Base-by-base conservation (phyloP, 805 yeast species). In the Saturnispora serradocipensis region DNA sequence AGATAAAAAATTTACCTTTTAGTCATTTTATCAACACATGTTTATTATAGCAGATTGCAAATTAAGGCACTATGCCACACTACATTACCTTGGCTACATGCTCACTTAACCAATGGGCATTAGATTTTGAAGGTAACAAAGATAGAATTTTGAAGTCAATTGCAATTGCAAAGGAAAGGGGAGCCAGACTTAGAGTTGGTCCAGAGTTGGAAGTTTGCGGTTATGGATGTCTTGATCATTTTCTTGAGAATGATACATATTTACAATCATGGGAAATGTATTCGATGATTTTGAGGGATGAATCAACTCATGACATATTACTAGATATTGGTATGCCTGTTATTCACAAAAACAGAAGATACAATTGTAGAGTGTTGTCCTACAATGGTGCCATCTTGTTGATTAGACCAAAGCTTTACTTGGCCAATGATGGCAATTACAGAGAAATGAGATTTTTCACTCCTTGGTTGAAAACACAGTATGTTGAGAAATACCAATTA, bases 401-500 rank as follows among this genome's bases (percentile, higher is more conserved):
- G 58, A 91, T 93, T 58, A 79, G 98, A 60, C 99, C 99, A 16
- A 93, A 93, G 65, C 63, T 93, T 44, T 84, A 89, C 78, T 75
- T 93, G 48, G 98, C 98, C 16, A 95, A 93, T 64, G 99, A 93
- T 70, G 99, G 99, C 0, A 93, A 93, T 65, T 93, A 95, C 70
- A 79, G 99, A 48, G 99, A 93, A 67, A 90, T 93, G 98, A 77
- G 99, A 60, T 88, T 83, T 66, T 93, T 93, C 67, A 87, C 96
- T 0, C 97, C 98, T 11, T 93, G 99, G 99, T 71, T 80, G 61
- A 79, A 88, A 50, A 80, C 89, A 3, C 80, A 84, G 58, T 77
- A 81, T 54, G 84, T 82, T 44, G 98, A 93, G 66, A 75, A 75
- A 49, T 84, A 75, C 61, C 70, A 76, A 30, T 73, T 95, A 53